Conservation (phyloP, 495 filamentous ascomycete species). For the Penicillium lagena region DNA sequence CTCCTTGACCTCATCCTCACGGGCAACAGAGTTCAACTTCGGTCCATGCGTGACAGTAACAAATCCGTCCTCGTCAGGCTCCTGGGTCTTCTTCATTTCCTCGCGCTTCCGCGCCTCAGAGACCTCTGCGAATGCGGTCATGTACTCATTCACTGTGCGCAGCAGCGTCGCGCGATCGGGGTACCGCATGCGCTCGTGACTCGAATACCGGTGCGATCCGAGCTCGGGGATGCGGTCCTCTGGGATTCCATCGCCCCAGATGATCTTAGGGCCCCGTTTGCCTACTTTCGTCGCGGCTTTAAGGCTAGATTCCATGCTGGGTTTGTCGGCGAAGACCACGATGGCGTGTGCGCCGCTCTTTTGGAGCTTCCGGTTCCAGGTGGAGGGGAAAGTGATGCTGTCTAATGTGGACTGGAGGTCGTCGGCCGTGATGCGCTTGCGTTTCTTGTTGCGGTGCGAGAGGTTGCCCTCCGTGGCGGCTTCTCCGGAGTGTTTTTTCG, state of each 20-base stretch:
- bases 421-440: constrained; percentile 52
- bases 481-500: constrained; percentile 27
- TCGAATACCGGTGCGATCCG: constrained; percentile 55
- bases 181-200: constrained; percentile 58
- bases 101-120: constrained; percentile 60
- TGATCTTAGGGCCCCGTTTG: constrained; percentile 38
- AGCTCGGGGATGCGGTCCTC: constrained; percentile 46
- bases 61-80: constrained; percentile 93
- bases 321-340: constrained; percentile 74
- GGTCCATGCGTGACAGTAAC: constrained; percentile 78
- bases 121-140: constrained; percentile 60
- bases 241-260: constrained; percentile 59
- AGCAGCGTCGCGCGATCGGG: constrained; percentile 60
- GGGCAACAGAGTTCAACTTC: constrained; percentile 64
- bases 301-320: constrained; percentile 63
- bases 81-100: constrained; percentile 56
- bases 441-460: constrained; percentile 48
- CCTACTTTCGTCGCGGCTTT: constrained; percentile 61
- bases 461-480: constrained; percentile 17
- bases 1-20: constrained; percentile 67
- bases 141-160: constrained; percentile 70
- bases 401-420: constrained; percentile 49
- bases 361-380: constrained; percentile 70
- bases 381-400: constrained; percentile 50
- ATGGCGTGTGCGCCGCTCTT: constrained; percentile 70